Evolutionary conservation across 2,329 filamentous ascomycete species (phyloP), one percentile per base, ranked within the genome.

Genomic region (Cryphonectria carpinicola): DNA sequence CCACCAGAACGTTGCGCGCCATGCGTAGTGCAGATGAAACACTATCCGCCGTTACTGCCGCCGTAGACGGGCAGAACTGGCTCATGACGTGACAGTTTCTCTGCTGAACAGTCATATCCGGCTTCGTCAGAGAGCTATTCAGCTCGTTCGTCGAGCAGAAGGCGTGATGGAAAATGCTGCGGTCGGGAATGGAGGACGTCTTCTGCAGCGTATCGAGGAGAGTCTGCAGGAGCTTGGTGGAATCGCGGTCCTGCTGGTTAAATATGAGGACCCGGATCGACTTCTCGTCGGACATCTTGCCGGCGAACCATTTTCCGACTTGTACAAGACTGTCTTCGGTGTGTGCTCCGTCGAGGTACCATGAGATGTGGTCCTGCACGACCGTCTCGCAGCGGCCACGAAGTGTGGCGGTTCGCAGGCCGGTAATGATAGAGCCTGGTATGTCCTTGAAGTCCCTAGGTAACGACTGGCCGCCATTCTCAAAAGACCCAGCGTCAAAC

Each of bases 221-320:
- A 0, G 85, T 86, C 43, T 81, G 82, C 2, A 95, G 87, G 1
- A 97, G 85, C 22, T 87, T 83, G 4, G 84, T 82, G 6, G 93
- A 92, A 77, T 97, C 90, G 43, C 94, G 89, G 13, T 93, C 94
- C 78, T 97, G 94, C 80, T 98, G 95, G 80, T 98, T 98, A 85
- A 98, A 98, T 64, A 98, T 86, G 62, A 98, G 82, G 0, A 93
- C 83, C 7, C 75, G 64, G 13, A 66, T 62, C 0, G 67, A 64
- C 82, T 69, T 58, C 13, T 72, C 52, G 78, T 81, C 73, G 75
- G 76, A 74, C n/a, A 86, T 76, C 64, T 85, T 82, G 10, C 81
- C 81, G 1, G 87, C 88, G 76, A 95, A 95, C 95, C 95, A 98
- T 74, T 84, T 85, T 3, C 89, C 93, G 14, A 92, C 92, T 58